A percentile compares a stretch with the other conserved stretches of the same genome.
Conservation (phyloP, 805 yeast genomes). For the Candida ovalis region DNA sequence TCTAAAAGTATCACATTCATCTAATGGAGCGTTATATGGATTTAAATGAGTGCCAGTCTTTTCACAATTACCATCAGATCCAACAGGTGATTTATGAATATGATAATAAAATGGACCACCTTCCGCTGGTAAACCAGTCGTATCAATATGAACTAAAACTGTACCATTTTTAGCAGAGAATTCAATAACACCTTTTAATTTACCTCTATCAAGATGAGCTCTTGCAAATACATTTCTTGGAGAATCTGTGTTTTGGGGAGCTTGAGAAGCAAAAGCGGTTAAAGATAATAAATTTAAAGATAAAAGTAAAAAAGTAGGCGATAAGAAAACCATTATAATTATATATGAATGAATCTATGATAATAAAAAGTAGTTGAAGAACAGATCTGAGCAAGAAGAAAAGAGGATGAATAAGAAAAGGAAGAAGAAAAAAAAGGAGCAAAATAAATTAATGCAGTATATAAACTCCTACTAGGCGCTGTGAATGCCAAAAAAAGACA, state of each 20-base stretch:
- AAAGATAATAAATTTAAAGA: conserved; percentile 10
- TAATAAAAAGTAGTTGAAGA: background rate
- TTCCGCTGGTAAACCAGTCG: conserved; percentile 61
- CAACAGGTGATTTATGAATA: conserved; percentile 57
- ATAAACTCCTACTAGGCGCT: too few species aligned
- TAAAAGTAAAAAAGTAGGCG: conserved; percentile 10
- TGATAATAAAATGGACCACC: conserved; percentile 72
- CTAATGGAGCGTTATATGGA: conserved; percentile 54
- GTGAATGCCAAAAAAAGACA: too few species aligned
- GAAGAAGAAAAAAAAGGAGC: too few species aligned
- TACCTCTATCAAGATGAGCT: conserved; percentile 51
- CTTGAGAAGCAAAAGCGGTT: conserved; percentile 35
- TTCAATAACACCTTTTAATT: conserved; percentile 49
- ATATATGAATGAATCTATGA: background rate
- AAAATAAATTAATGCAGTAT: too few species aligned
- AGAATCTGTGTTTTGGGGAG: conserved; percentile 48
- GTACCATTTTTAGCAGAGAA: conserved; percentile 57
- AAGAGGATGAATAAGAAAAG: too few species aligned
- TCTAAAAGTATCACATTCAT: conserved; percentile 44
- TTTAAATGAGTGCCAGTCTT: conserved; percentile 57
- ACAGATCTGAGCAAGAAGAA: background rate
- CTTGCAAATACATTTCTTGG: conserved; percentile 49
- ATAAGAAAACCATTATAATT: conserved; percentile 18
- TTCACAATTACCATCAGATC: conserved; percentile 48
- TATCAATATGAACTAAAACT: conserved; percentile 64